Base-by-base conservation (phyloP, 768 basidiomycete species). In the Amanita rubescens region DNA sequence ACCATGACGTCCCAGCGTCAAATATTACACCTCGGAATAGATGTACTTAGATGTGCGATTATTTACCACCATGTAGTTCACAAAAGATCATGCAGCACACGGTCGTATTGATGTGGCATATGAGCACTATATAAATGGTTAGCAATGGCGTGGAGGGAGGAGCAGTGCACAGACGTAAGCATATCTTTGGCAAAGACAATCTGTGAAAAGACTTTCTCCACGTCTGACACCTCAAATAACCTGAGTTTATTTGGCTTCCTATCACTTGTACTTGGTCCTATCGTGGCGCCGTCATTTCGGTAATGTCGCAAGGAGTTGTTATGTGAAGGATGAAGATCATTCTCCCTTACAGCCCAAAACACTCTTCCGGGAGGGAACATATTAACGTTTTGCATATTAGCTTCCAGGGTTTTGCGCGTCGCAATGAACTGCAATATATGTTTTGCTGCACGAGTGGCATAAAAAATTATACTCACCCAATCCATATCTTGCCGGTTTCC, bases 161-260 rank as follows among this genome's bases (percentile, higher is more conserved):
- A 14, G 33, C 33, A 57, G 17, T 22, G 12, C 9, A 69, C 78
- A 33, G 57, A 85, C 87, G 81, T 84, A 56, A 93, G 71, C 90
- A 93, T 92, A 63, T 88, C 85, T 64, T 75, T 75, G 32, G 88
- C 81, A 68, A 92, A 92, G 5, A 90, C 79, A 53, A 92, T 80
- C 67, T 92, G 88, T 14, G 75, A 77, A 63, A 91, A 93, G 43
- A 88, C 85, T 59, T 78, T 76, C 67, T 90, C 84, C 12, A 84
- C 82, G 55, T 90, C 82, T 32, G 82, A 62, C 9, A 92, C 88
- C 62, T 90, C 86, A 57, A 90, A 92, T 30, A 92, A 64, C 47
- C 89, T 73, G 12, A 90, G 63, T 60, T 81, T 83, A 32, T 80
- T 74, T n/a, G 66, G 65, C 8, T 63, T 59, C 22, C 64, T 56